Percentiles rank a stretch among this genome's conserved stretches.
Conservation (phyloP, 768 basidiomycete genomes). For the Serendipita sp. region DNA sequence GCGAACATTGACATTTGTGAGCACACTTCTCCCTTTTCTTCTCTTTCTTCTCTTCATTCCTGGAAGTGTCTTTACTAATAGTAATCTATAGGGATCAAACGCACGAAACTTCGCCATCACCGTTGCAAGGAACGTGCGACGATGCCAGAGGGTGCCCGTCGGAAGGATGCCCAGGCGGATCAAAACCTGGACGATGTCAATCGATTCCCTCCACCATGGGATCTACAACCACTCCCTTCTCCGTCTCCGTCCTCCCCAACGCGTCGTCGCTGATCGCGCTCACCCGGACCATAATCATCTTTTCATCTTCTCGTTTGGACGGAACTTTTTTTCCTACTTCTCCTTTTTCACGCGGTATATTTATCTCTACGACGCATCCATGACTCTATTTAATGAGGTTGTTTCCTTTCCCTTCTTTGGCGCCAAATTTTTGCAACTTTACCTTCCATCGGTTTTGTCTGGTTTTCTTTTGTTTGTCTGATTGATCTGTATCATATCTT, state of each 20-base stretch:
- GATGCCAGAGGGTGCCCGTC: constrained; percentile 57
- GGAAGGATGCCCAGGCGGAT: constrained; percentile 64
- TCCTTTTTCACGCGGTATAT: no score
- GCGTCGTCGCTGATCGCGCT: not conserved
- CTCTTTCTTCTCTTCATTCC: no score
- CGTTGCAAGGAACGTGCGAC: constrained; percentile 46
- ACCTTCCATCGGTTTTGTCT: no score
- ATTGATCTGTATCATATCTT: no score
- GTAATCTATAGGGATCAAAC: constrained; percentile 50
- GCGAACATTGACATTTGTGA: constrained; percentile 62
- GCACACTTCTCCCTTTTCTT: constrained; percentile 16
- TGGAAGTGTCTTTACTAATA: not conserved
- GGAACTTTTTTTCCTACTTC: not conserved
- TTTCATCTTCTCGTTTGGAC: no score
- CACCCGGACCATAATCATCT: no score
- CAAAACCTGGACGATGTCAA: constrained; percentile 64
- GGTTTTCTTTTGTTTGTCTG: no score
- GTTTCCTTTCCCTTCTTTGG: no score
- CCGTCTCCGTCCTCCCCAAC: not conserved
- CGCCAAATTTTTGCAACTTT: no score
- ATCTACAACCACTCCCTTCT: not conserved
- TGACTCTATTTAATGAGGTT: no score
- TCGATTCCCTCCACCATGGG: constrained; percentile 48
- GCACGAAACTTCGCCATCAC: constrained; percentile 69
- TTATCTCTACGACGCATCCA: no score